These are phyloP conservation scores for Austroboletus novae-zelandiae DNA, from an alignment of 1,284 basidiomycete genomes.

Conservation along the genomic window DNA sequence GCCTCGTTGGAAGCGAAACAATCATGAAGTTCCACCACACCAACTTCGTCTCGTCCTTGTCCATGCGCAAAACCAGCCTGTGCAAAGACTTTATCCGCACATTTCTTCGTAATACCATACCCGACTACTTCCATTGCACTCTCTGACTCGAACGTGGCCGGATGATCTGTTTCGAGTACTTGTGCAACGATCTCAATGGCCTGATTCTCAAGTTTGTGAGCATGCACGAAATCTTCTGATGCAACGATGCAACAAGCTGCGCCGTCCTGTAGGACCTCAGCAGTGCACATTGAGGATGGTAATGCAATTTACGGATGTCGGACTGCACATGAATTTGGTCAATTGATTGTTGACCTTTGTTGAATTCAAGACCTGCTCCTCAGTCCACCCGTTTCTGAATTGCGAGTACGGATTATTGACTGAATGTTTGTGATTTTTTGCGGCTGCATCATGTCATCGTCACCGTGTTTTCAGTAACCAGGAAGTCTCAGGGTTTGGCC, in stretches of 20 bases:
- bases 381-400: constrained; percentile 74
- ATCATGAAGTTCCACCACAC: constrained; percentile 83
- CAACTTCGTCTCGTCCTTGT: constrained; percentile 71
- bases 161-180: constrained; percentile 63
- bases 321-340: constrained; percentile 87
- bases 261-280: constrained; percentile 51
- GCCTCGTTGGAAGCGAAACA: constrained; percentile 83
- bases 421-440: constrained; percentile 85
- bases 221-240: constrained; percentile 79
- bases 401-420: constrained; percentile 85
- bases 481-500: too few species aligned
- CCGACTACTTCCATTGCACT: constrained; percentile 77
- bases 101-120: constrained; percentile 70
- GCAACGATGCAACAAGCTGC: constrained; percentile 76
- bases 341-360: constrained; percentile 71
- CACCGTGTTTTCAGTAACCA: neutral
- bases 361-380: constrained; percentile 65
- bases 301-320: constrained; percentile 58
- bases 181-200: constrained; percentile 78
- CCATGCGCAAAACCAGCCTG: constrained; percentile 68
- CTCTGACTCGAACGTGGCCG: constrained; percentile 58
- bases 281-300: neutral
- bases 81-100: constrained; percentile 69
- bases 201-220: constrained; percentile 77
- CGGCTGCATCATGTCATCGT: constrained; percentile 48